Percentiles rank a stretch among this genome's conserved stretches.
Evolutionary conservation across 2,329 filamentous ascomycete genomes (phyloP).

Genomic region (Monosporascus ibericus): DNA sequence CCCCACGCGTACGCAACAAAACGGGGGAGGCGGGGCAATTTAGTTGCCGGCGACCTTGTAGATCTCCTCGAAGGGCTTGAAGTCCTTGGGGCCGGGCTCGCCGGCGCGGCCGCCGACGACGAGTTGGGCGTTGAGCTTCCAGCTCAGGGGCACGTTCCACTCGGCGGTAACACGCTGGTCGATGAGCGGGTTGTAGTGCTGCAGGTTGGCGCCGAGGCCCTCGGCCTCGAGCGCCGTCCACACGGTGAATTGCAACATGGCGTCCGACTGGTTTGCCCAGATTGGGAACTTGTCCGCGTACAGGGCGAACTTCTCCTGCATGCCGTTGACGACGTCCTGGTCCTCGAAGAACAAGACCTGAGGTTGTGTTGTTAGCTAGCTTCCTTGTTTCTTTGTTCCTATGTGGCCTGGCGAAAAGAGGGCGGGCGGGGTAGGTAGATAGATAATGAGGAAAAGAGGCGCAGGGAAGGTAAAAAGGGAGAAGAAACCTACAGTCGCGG

Average conservation of each 20-base stretch:
- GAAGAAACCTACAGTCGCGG: slow-evolving; percentile 62
- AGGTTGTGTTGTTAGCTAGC: not conserved
- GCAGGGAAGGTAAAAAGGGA: not conserved
- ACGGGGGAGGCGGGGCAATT: not conserved
- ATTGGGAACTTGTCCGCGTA: slow-evolving; percentile 75
- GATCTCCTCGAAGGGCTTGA: slow-evolving; percentile 58
- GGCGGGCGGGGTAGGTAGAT: not conserved
- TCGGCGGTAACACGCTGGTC: slow-evolving; percentile 62
- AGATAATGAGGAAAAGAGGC: not conserved
- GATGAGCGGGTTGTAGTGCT: slow-evolving; percentile 89
- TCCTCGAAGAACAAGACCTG: slow-evolving; percentile 84
- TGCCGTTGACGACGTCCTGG: slow-evolving; percentile 55
- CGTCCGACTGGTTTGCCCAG: slow-evolving; percentile 72
- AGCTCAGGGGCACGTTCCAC: slow-evolving; percentile 66
- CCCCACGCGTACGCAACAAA: no score
- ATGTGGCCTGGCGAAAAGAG: not conserved
- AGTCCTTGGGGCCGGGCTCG: slow-evolving; percentile 56
- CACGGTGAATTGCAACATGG: slow-evolving; percentile 74
- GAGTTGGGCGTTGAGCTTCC: slow-evolving; percentile 76
- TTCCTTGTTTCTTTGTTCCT: not conserved
- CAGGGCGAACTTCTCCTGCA: slow-evolving; percentile 62
- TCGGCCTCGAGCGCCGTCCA: slow-evolving; percentile 82
- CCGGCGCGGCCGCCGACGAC: slow-evolving; percentile 67
- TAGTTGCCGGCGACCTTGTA: slow-evolving; percentile 58
- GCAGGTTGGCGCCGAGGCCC: slow-evolving; percentile 80